Conservation (phyloP, 495 filamentous ascomycete genomes). For the Polyplosphaeria fusca region DNA sequence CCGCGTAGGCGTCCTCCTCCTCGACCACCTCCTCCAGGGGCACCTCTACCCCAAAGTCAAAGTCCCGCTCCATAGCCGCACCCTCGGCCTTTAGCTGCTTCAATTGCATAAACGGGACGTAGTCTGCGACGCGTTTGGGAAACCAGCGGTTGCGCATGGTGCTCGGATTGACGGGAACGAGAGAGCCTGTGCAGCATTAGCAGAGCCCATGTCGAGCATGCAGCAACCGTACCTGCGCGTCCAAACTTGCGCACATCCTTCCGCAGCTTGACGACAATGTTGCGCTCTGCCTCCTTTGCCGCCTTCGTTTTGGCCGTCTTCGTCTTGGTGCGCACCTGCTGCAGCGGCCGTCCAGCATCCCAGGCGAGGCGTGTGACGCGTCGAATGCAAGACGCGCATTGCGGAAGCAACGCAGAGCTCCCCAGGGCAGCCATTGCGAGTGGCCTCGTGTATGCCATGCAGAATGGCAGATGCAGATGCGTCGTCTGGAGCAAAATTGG, state of each 20-base stretch:
- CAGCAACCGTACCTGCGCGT: conserved; percentile 48
- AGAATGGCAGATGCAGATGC: not conserved
- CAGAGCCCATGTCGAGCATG: not conserved
- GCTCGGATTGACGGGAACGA: conserved; percentile 53
- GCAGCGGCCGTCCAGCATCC: conserved; percentile 18
- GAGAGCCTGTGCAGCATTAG: conserved; percentile 44
- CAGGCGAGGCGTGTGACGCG: conserved; percentile 30
- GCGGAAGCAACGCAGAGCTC: conserved; percentile 31
- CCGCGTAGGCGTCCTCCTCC: conserved; percentile 1
- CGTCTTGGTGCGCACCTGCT: conserved; percentile 51
- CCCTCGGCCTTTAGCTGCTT: conserved; percentile 46
- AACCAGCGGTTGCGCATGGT: conserved; percentile 57
- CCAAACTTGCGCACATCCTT: conserved; percentile 60
- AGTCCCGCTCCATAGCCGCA: conserved; percentile 49
- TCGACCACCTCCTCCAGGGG: conserved; percentile 17
- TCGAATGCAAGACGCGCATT: conserved; percentile 38
- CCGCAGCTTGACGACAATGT: conserved; percentile 58
- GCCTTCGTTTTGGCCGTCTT: conserved; percentile 55
- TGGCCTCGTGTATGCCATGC: not conserved
- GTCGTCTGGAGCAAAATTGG: conserved; percentile 1
- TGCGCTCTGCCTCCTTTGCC: conserved; percentile 43
- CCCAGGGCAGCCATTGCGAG: conserved; percentile 27
- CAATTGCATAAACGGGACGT: conserved; percentile 47
- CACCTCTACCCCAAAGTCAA: conserved; percentile 31
- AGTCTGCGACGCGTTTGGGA: conserved; percentile 53